phyloP scores from a whole-genome alignment of 345 rosid species.

The Reutealis trisperma region DNA sequence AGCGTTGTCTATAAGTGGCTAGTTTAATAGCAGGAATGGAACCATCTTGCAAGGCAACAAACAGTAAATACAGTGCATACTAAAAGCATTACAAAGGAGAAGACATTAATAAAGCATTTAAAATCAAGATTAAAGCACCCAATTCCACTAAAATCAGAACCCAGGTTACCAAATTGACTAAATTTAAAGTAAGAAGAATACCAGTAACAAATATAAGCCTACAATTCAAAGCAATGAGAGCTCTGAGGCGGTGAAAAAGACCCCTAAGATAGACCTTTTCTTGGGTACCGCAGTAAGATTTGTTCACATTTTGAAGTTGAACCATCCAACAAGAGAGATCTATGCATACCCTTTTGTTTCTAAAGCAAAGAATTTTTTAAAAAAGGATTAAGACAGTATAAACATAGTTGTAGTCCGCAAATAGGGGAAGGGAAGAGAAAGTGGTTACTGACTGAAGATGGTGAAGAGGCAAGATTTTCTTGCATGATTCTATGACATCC shows the following conservation, averaged over 20 bases:
- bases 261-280: slow-evolving; percentile 66
- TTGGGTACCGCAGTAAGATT: slow-evolving; percentile 52
- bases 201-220: slow-evolving; percentile 73
- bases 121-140: background rate
- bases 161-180: background rate
- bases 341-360: slow-evolving; percentile 84
- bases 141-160: background rate
- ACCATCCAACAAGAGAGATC: slow-evolving; percentile 99
- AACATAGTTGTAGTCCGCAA: background rate
- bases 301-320: slow-evolving; percentile 68
- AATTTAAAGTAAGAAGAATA: slow-evolving; percentile 12
- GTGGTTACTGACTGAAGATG: slow-evolving; percentile 59
- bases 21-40: slow-evolving; percentile 88
- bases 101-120: background rate
- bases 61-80: background rate
- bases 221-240: slow-evolving; percentile 91
- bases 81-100: background rate
- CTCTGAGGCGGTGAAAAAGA: slow-evolving; percentile 85
- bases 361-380: slow-evolving; percentile 14
- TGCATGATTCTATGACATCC: slow-evolving; percentile 89
- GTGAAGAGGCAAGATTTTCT: slow-evolving; percentile 80
- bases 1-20: slow-evolving; percentile 70
- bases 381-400: background rate
- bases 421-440: background rate
- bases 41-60: slow-evolving; percentile 61